Evolutionary conservation across 441 rosid genomes (phyloP).

Genomic region (Adansonia rubrostipa): DNA sequence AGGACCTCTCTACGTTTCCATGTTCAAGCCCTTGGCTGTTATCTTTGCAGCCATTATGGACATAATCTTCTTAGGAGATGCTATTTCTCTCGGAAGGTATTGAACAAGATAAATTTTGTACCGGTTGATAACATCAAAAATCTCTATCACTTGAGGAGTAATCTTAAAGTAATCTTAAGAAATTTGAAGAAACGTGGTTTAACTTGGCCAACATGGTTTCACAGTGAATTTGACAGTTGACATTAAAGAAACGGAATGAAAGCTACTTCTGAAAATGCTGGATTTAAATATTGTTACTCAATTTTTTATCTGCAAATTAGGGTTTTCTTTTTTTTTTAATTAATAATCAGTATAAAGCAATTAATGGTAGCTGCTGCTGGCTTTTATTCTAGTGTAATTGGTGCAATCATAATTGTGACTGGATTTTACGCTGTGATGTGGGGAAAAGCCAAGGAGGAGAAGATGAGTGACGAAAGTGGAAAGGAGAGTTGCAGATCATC

Average conservation of each 20-base stretch:
- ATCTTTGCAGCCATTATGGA: conserved; percentile 37
- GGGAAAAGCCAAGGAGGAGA: conserved; percentile 41
- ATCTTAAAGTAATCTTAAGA: neutral
- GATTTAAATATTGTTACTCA: neutral
- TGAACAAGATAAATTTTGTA: neutral
- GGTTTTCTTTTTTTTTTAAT: neutral
- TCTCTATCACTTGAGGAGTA: neutral
- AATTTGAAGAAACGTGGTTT: neutral
- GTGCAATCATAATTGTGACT: conserved; percentile 36
- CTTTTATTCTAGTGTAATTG: conserved; percentile 40
- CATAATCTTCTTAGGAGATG: conserved; percentile 37
- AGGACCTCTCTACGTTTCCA: conserved; percentile 46
- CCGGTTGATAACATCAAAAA: neutral
- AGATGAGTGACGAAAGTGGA: neutral
- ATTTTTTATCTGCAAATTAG: neutral
- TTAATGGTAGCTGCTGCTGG: neutral
- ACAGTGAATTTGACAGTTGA: neutral
- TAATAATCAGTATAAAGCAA: neutral
- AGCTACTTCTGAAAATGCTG: neutral
- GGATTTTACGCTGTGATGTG: conserved; percentile 47
- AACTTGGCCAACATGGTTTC: neutral
- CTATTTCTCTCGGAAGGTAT: conserved; percentile 47
- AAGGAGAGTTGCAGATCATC: conserved; percentile 19
- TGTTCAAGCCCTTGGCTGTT: conserved; percentile 51
- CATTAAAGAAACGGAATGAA: neutral